A percentile compares a stretch with the other conserved stretches of the same genome.
Conservation (phyloP, 1,284 basidiomycete genomes). For the Apiotrichum gracile region DNA sequence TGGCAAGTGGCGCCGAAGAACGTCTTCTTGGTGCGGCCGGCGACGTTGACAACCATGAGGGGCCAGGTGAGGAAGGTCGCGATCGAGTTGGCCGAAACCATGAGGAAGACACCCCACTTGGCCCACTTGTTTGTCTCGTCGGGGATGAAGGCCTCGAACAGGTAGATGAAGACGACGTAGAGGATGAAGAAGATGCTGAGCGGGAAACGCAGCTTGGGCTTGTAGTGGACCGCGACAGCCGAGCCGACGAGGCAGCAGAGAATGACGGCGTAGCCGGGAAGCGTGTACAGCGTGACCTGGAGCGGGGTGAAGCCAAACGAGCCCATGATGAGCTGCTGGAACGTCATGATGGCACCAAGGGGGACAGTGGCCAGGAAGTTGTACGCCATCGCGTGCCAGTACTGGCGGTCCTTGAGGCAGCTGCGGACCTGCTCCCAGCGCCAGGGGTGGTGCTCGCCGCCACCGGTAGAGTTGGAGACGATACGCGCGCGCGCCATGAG, state of each 20-base stretch:
- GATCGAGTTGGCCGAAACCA: constrained; percentile 17
- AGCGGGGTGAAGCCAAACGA: constrained; percentile 27
- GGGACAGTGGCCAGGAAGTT: constrained; percentile 25
- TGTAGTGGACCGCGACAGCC: constrained; percentile 11
- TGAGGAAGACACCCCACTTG: constrained; percentile 24
- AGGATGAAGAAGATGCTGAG: constrained; percentile 16
- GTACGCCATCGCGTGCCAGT: constrained; percentile 15
- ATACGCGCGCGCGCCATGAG: constrained; percentile 26
- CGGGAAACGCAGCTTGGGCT: constrained; percentile 17
- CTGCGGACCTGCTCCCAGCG: constrained; percentile 26
- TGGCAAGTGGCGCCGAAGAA: constrained; percentile 13
- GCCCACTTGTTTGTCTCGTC: constrained; percentile 16
- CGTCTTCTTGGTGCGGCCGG: constrained; percentile 32
- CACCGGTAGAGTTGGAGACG: constrained; percentile 18
- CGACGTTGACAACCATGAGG: constrained; percentile 28
- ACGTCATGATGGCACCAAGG: constrained; percentile 24
- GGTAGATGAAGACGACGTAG: constrained; percentile 17
- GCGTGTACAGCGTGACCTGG: constrained; percentile 14
- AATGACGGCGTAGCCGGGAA: constrained; percentile 12
- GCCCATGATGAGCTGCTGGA: constrained; percentile 15
- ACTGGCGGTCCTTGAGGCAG: constrained; percentile 27
- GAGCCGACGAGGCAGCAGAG: constrained; percentile 11
- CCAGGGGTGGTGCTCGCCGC: constrained; percentile 22
- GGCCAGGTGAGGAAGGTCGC: constrained; percentile 31
- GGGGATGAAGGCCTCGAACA: constrained; percentile 22